Evolutionary conservation across 2,329 filamentous ascomycete genomes (phyloP).

Genomic region (Neonectria punicea): DNA sequence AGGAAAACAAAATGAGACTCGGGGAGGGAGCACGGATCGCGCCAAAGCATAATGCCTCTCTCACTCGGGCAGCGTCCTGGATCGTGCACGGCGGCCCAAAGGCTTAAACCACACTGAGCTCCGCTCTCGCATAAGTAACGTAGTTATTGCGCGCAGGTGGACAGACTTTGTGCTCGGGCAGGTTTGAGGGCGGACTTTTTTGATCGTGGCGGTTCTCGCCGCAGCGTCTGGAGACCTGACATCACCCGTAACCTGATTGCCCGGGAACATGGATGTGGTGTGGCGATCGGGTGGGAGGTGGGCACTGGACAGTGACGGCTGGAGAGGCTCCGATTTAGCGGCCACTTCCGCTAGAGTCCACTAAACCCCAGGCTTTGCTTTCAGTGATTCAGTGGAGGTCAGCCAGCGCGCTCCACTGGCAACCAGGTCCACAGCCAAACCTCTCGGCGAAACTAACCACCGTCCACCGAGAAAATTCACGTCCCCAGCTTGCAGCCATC

Average conservation of each 20-base stretch:
- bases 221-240: constrained; percentile 39
- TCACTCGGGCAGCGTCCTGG: constrained; percentile 9
- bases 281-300: constrained; percentile 29
- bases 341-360: constrained; percentile 10
- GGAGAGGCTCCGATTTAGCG: constrained; percentile 23
- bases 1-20: constrained; percentile 6
- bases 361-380: constrained; percentile 1
- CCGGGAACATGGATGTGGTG: constrained; percentile 34
- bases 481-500: constrained; percentile 4
- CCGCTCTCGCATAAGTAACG: background rate
- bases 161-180: background rate
- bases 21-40: background rate
- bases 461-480: constrained; percentile 39
- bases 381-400: background rate
- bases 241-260: constrained; percentile 40
- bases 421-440: constrained; percentile 9
- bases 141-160: background rate
- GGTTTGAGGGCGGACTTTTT: background rate
- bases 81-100: constrained; percentile 8
- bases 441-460: constrained; percentile 44
- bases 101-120: background rate
- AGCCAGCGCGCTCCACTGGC: no score
- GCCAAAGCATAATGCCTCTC: constrained; percentile 2
- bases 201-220: constrained; percentile 9
- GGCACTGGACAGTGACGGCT: constrained; percentile 18